Conservation (phyloP, 306 rosid species). For the Argentina anserina region DNA sequence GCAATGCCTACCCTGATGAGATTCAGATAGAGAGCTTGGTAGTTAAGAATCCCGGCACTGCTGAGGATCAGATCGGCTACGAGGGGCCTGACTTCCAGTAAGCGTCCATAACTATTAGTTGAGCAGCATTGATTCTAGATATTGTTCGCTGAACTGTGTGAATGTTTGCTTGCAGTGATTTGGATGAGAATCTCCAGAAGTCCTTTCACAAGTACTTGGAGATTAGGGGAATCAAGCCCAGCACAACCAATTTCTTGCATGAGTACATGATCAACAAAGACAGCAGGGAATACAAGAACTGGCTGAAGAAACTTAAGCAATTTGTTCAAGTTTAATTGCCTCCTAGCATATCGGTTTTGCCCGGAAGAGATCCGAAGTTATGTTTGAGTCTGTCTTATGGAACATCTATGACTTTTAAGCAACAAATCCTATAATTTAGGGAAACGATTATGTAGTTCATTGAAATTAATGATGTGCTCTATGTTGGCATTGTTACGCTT, state of each 20-base stretch:
- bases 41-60: slow-evolving; percentile 54
- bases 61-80: slow-evolving; percentile 70
- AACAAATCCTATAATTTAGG: background rate
- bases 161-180: slow-evolving; percentile 40
- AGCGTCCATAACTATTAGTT: slow-evolving; percentile 7
- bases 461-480: slow-evolving; percentile 7
- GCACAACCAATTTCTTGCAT: slow-evolving; percentile 78
- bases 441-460: background rate
- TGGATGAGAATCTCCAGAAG: slow-evolving; percentile 84
- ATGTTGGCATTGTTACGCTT: background rate
- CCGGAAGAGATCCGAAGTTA: slow-evolving; percentile 1
- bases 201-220: slow-evolving; percentile 78
- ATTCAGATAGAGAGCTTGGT: slow-evolving; percentile 64
- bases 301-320: slow-evolving; percentile 71
- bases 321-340: slow-evolving; percentile 53
- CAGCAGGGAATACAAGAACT: slow-evolving; percentile 66
- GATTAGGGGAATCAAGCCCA: slow-evolving; percentile 88
- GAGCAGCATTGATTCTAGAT: background rate
- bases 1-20: slow-evolving; percentile 75
- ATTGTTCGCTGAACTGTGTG: background rate
- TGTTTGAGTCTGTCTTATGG: background rate
- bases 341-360: background rate
- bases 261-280: slow-evolving; percentile 97
- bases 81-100: slow-evolving; percentile 95
- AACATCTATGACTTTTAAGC: background rate